Evolutionary conservation across 2,329 filamentous ascomycete species (phyloP), one percentile per base, ranked within the genome.

Genomic region (Stagonosporopsis chrysanthemi): DNA sequence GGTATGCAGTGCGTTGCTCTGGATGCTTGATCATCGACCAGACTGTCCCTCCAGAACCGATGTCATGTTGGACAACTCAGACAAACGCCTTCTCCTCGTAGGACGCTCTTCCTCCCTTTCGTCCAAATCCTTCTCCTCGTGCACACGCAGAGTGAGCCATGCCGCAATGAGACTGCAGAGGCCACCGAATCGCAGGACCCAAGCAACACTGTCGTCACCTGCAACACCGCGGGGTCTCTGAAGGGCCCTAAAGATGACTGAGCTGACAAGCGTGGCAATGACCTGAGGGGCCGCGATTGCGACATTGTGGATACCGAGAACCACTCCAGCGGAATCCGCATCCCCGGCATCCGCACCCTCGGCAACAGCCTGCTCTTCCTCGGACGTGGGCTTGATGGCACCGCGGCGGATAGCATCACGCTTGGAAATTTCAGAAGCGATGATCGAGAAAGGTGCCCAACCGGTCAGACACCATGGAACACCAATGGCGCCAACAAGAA

Each of bases 381-480:
- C 66, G 31, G 73, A 74, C 4, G 72, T 72, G 4, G 75, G 76
- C 8, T 76, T 77, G 22, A 81, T 77, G 24, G 79, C 75, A 12
- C 82, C 79, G 22, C 86, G 82, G 48, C 83, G 81, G 44, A 88
- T 84, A 24, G 89, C 87, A 71, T 97, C 91, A 6, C 92, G 88
- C 58, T 88, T 90, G 59, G 90, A 90, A 61, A 98, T 93, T 75
- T 98, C 94, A 5, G 91, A 91, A 42, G 91, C 92, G 73, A 98
- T 97, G 67, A 98, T 90, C 36, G 94, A 93, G 80, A 94, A 98
- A 0, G 94, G 94, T 0, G 93, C 94, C 94, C 94, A 98, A 24
- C 96, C 86, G 2, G 92, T 92, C 69, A 97, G 81, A 22, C 93
- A 92, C 94, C 94, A 98, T 1, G 91, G 92, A 56, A 98, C 87